Conservation (phyloP, 108 stramenopile species). For the Cyclotella baltica region DNA sequence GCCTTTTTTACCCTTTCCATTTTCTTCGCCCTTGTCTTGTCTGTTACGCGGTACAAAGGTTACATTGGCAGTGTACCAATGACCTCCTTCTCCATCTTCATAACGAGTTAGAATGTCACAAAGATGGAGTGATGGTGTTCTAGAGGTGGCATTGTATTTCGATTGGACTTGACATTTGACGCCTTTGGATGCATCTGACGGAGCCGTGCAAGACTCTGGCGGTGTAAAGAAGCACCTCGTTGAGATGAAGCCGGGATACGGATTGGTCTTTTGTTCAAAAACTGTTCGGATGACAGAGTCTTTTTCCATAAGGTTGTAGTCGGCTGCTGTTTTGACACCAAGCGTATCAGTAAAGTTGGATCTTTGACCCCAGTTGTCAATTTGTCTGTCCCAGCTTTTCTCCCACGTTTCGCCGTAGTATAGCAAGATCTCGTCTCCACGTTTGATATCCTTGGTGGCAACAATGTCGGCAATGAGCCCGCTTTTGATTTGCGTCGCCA, state of each 20-base stretch:
- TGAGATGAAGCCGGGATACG: conserved; percentile 63
- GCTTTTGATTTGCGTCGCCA: conserved; percentile 5
- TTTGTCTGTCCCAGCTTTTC: conserved; percentile 63
- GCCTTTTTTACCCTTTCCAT: not conserved
- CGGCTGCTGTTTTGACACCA: conserved; percentile 8
- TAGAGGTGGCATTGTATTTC: not conserved
- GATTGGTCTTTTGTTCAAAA: conserved; percentile 64
- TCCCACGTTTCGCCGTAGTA: conserved; percentile 79
- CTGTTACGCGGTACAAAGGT: not conserved
- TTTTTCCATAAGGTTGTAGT: conserved; percentile 16
- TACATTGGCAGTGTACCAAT: conserved; percentile 29
- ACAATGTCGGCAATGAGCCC: conserved; percentile 63
- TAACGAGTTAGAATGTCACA: conserved; percentile 22
- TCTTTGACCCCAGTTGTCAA: conserved; percentile 41
- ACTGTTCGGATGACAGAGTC: conserved; percentile 53
- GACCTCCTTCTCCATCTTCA: not conserved
- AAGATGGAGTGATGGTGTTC: not conserved
- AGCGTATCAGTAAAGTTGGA: conserved; percentile 24
- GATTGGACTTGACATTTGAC: conserved; percentile 8
- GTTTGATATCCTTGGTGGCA: conserved; percentile 58
- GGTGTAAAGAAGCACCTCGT: conserved; percentile 63
- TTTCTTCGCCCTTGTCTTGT: not conserved
- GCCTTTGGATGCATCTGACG: not conserved
- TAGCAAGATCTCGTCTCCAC: conserved; percentile 73
- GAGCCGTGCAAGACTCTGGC: conserved; percentile 11